Conservation (phyloP, 108 stramenopile species). For the Nitzschia sp. region DNA sequence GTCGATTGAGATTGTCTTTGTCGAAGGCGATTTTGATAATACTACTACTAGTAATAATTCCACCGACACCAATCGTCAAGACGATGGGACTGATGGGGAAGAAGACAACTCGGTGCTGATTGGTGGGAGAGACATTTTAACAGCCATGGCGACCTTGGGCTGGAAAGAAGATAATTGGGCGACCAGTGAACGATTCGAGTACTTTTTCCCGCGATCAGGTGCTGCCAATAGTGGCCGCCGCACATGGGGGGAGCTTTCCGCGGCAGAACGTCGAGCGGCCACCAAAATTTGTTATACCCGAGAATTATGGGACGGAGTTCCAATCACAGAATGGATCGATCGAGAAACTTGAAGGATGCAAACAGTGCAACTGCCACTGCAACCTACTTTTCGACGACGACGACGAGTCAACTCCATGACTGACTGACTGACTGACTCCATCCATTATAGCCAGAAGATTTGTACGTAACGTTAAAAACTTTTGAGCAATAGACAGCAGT, state of each 20-base stretch:
- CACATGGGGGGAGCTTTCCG: not conserved
- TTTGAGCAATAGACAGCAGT: no score
- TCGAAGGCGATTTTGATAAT: not conserved
- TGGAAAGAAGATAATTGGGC: not conserved
- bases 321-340: conserved; percentile 1
- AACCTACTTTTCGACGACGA: not conserved
- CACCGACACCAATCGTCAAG: not conserved
- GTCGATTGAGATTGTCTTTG: not conserved
- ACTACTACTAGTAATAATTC: not conserved
- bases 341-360: not conserved
- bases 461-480: no score
- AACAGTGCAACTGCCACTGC: no score
- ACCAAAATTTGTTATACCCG: not conserved
- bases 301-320: conserved; percentile 9
- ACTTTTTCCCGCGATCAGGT: not conserved
- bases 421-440: not conserved
- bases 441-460: no score
- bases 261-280: not conserved
- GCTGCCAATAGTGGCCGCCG: not conserved
- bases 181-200: not conserved
- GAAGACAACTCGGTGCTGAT: not conserved
- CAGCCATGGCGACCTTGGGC: not conserved
- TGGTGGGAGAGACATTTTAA: not conserved
- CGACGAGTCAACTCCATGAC: not conserved
- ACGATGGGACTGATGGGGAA: not conserved